Evolutionary conservation across 116 monocot genomes (phyloP), one percentile per base, ranked within the genome.

Genomic region (Phalaenopsis hybrid): DNA sequence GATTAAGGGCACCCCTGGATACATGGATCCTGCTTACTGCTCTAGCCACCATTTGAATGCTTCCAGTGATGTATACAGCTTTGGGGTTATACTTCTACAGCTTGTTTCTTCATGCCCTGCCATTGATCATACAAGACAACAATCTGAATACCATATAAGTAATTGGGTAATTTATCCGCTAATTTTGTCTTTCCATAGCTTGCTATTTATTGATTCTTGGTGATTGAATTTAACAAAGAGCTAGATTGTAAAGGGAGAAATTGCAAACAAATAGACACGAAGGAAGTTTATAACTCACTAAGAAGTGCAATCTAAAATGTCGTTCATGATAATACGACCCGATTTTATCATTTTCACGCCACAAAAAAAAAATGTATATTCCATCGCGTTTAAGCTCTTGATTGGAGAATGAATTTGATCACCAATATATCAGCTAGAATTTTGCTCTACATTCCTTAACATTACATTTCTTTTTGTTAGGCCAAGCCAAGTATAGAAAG

Each of bases 31-130:
- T 21, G 85, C 83, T 46, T 88, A 88, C 61, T 88, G 82, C 57
- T 80, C 85, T 13, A 88, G 74, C 78, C 74, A 63, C 43, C 88
- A 85, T 68, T 48, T 85, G 57, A 78, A 80, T 37, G 45, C 85
- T 21, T 88, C 81, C 72, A 83, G 73, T 44, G 88, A 88, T 57
- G 88, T 88, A 43, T 85, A 81, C 68, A 88, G 88, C 77, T 88
- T 85, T 43, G 88, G 85, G 15, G 85, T 88, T 33, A 88, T 88
- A n/a, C 83, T 88, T 23, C 65, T 88, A 23, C 88, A 88, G 73
- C 88, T 88, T 12, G 78, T 88, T 12, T 63, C 85, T 44, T 80
- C 83, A 11, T 44, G 81, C 20, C 85, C 82, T 18, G 85, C 83
- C 0, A 50, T 88, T 7, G 88, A 80, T 61, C 59, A n/a, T 28